Conservation (phyloP, 2,329 filamentous ascomycete genomes). For the Epichloe brachyelytri region DNA sequence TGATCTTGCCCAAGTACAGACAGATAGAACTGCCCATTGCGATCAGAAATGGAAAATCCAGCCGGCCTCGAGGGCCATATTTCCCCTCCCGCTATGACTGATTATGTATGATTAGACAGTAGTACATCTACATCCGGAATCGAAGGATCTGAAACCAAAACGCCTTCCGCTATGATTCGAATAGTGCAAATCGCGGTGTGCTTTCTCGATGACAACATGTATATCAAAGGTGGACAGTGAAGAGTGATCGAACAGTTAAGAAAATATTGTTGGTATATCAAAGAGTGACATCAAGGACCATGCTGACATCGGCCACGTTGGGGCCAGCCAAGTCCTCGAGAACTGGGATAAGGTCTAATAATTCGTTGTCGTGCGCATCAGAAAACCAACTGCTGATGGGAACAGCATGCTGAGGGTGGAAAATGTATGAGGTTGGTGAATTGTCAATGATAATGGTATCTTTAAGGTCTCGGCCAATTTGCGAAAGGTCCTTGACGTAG, state of each 20-base stretch:
- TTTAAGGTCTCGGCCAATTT: conserved; percentile 87
- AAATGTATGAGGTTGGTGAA: conserved; percentile 97
- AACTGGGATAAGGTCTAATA: conserved; percentile 92
- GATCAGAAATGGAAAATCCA: conserved; percentile 4
- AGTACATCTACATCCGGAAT: conserved; percentile 38
- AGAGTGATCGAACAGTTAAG: conserved; percentile 13
- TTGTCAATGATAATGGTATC: conserved; percentile 99
- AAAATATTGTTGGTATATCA: conserved; percentile 29
- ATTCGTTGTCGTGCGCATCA: conserved; percentile 96
- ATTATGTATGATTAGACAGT: conserved; percentile 40
- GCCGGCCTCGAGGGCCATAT: background rate
- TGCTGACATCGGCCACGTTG: conserved; percentile 88
- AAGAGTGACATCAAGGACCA: conserved; percentile 86
- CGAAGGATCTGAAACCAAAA: conserved; percentile 39
- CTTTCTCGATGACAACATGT: conserved; percentile 17
- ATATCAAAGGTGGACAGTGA: conserved; percentile 18
- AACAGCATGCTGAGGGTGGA: conserved; percentile 96
- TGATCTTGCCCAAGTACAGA: conserved; percentile 5
- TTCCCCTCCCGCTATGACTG: conserved; percentile 6
- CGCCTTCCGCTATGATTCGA: conserved; percentile 42
- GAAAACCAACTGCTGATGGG: conserved; percentile 99
- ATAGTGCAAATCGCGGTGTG: conserved; percentile 23
- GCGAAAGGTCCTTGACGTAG: conserved; percentile 97
- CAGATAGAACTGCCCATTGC: conserved; percentile 6
- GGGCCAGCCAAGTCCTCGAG: conserved; percentile 87